Percentiles rank a stretch among this genome's conserved stretches.
phyloP scores from a whole-genome alignment of 2,329 filamentous ascomycete genomes.

The Colletotrichum camelliae region DNA sequence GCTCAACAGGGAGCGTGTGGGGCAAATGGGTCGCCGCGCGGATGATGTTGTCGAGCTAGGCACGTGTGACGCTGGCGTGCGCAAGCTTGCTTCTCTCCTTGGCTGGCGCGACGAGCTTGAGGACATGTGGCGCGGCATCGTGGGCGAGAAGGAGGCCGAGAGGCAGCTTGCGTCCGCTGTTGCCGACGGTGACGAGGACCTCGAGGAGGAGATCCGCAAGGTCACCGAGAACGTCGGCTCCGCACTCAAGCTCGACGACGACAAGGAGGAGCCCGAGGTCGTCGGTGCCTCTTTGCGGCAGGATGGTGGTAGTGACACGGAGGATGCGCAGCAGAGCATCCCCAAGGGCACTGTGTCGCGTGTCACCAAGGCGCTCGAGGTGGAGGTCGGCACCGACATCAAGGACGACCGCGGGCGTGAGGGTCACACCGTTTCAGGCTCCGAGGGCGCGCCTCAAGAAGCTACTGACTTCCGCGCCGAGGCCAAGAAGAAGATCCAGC shows the following conservation, averaged over 20 bases:
- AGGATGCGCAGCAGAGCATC: neutral
- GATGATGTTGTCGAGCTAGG: slow-evolving; percentile 88
- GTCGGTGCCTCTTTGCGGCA: neutral
- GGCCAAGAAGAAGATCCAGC: slow-evolving; percentile 19
- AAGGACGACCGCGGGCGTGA: slow-evolving; percentile 18
- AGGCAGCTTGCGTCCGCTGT: slow-evolving; percentile 45
- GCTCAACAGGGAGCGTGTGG: slow-evolving; percentile 87
- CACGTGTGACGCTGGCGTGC: slow-evolving; percentile 83
- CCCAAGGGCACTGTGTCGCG: neutral
- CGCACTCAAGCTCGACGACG: slow-evolving; percentile 35
- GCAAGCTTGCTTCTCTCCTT: slow-evolving; percentile 77
- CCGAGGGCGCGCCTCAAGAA: slow-evolving; percentile 7
- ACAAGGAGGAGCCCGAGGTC: slow-evolving; percentile 18
- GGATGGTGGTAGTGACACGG: neutral
- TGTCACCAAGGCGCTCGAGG: neutral
- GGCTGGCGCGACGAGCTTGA: slow-evolving; percentile 91
- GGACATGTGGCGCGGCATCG: slow-evolving; percentile 71
- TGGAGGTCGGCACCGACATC: slow-evolving; percentile 12
- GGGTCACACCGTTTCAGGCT: neutral
- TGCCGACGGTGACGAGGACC: slow-evolving; percentile 34
- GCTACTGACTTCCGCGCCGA: slow-evolving; percentile 8
- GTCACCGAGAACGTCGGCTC: slow-evolving; percentile 40
- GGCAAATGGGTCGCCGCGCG: slow-evolving; percentile 73
- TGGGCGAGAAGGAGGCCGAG: slow-evolving; percentile 64
- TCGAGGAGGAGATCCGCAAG: slow-evolving; percentile 50